These are phyloP conservation scores for Colletotrichum endophyticum DNA, from an alignment of 2,329 filamentous ascomycete species.

Conservation along the genomic window DNA sequence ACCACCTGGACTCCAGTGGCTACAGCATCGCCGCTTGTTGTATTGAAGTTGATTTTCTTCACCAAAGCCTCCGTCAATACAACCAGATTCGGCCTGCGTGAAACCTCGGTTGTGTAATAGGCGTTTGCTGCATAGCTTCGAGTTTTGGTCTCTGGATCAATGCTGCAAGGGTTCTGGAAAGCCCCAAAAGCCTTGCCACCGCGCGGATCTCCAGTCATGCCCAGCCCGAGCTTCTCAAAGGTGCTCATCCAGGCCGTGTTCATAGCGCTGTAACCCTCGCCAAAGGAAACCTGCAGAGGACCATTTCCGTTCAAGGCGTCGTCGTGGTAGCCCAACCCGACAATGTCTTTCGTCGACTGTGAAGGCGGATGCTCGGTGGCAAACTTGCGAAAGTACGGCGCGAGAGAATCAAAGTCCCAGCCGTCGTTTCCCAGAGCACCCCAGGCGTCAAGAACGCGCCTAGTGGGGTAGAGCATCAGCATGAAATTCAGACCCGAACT, in stretches of 20 bases:
- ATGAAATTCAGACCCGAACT: slow-evolving; percentile 28
- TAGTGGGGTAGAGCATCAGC: slow-evolving; percentile 19
- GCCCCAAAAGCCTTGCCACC: slow-evolving; percentile 33
- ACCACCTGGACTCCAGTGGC: slow-evolving; percentile 1
- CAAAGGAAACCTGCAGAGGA: slow-evolving; percentile 40
- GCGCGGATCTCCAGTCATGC: slow-evolving; percentile 36
- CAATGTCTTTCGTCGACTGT: slow-evolving; percentile 28
- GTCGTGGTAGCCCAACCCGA: slow-evolving; percentile 35
- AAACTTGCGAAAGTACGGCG: slow-evolving; percentile 36
- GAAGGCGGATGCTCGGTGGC: slow-evolving; percentile 31
- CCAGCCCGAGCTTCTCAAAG: slow-evolving; percentile 36
- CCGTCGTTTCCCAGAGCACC: slow-evolving; percentile 28
- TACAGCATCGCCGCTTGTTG: neutral
- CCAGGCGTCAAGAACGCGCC: slow-evolving; percentile 27
- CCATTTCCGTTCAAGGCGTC: slow-evolving; percentile 35
- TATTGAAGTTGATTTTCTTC: neutral
- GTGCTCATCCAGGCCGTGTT: slow-evolving; percentile 42
- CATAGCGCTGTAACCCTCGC: slow-evolving; percentile 33
- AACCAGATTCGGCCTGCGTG: slow-evolving; percentile 24
- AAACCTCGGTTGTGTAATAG: slow-evolving; percentile 30
- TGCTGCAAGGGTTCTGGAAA: slow-evolving; percentile 35
- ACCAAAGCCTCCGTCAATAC: slow-evolving; percentile 25
- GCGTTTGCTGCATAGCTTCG: slow-evolving; percentile 36
- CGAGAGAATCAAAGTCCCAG: slow-evolving; percentile 30
- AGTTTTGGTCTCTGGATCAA: slow-evolving; percentile 33